Base-by-base conservation (phyloP, 1,139 yeast genomes). In the Geotrichum candidum region DNA sequence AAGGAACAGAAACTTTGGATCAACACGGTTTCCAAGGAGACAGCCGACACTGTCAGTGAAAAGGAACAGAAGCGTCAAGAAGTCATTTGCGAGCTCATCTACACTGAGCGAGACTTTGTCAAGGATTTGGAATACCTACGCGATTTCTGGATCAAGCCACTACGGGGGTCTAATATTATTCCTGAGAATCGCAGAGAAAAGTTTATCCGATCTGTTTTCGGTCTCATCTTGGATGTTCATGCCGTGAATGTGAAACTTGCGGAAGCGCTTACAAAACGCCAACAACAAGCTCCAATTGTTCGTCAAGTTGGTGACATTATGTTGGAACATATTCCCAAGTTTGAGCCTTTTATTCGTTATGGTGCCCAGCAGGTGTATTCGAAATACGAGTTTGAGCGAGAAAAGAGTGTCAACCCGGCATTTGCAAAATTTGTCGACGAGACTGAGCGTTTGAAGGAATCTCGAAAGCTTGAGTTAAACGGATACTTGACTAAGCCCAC, bases 281-380 rank as follows among this genome's bases (percentile, higher is more conserved):
- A 95, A 73, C 96, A 90, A 71, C 84, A 82, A 66, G 88, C 89
- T 62, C 95, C 97, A 0, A 91, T 92, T 11, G 91, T 92, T 50
- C 86, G 86, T 63, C 85, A 88, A 33, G 82, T 94, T 70, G 97
- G 96, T 57, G 99, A 95, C 73, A 83, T 94, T 1, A 86, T 94
- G 67, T 76, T 92, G 63, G 95, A 91, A 67, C 87, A 81, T 72
- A 90, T 92, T 48, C 91, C 95, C 13, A 83, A 84, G 67, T 92
- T 94, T 75, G 97, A 91, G 65, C 96, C 98, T 2, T 94, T 92
- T 75, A 87, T 94, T 59, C 82, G 88, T 57, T 94, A 94, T 73
- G 96, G 96, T 64, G 97, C 97, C n/a, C 91, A 94, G 63, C 95
- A 95, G 73, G 91, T 94, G 60, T 91, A 90, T 77, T 98, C 97